These are phyloP conservation scores for Crithidia sp. DNA, from an alignment of 208 protist genomes.

Conservation along the genomic window DNA sequence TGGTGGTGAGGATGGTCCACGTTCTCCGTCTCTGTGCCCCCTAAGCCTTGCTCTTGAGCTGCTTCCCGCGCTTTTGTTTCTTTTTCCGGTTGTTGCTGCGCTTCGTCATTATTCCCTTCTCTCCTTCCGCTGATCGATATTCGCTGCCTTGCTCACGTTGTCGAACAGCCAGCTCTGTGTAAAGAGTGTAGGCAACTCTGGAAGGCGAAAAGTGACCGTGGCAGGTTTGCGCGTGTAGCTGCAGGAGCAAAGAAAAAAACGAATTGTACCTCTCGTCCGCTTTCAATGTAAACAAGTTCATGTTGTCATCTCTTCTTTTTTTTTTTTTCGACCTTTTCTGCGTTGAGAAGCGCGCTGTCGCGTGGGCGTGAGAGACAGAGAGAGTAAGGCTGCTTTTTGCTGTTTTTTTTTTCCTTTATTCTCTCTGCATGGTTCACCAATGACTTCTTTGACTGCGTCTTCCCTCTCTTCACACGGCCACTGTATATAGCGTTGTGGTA, in stretches of 20 bases:
- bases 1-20: not conserved
- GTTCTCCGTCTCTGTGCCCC: no score
- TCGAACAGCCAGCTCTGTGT: no score
- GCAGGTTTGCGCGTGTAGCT: no score
- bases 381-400: constrained; percentile 4
- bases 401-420: constrained; percentile 20
- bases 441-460: not conserved
- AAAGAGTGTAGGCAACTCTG: no score
- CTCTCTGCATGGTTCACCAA: not conserved
- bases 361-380: not conserved
- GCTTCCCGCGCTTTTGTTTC: no score
- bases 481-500: not conserved
- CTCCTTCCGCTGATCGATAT: no score
- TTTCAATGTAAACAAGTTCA: constrained; percentile 21
- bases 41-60: no score
- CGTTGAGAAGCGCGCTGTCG: not conserved
- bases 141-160: no score
- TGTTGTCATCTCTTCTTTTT: constrained; percentile 19
- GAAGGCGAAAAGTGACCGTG: no score
- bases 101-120: no score
- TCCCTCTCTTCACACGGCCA: not conserved
- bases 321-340: constrained; percentile 18
- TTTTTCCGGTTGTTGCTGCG: no score
- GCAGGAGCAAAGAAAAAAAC: not conserved
- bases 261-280: not conserved